phyloP scores from a whole-genome alignment of 768 basidiomycete genomes.

The Psilocybe sp. region DNA sequence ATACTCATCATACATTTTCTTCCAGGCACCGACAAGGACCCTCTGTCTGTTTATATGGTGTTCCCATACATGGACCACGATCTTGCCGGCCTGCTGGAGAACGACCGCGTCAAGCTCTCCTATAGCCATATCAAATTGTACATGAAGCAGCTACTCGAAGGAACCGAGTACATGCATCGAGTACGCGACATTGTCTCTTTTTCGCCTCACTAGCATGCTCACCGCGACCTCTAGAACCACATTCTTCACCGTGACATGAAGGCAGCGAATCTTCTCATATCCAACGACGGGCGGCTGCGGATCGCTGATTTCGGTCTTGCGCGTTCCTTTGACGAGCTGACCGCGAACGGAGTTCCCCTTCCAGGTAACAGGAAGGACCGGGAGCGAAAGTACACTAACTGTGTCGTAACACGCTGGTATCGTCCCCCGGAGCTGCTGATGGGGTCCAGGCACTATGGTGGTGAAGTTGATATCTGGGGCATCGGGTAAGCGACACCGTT shows the following conservation, averaged over 20 bases:
- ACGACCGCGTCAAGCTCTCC: constrained; percentile 80
- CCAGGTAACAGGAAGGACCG: constrained; percentile 24
- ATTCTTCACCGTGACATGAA: constrained; percentile 99
- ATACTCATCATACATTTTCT: neutral
- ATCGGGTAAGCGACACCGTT: constrained; percentile 64
- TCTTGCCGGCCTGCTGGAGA: constrained; percentile 90
- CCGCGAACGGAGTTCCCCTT: constrained; percentile 22
- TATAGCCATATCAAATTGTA: constrained; percentile 92
- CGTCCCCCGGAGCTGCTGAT: constrained; percentile 90
- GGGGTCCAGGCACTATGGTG: constrained; percentile 86
- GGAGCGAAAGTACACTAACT: constrained; percentile 87
- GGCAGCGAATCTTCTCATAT: constrained; percentile 93
- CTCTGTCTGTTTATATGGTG: constrained; percentile 93
- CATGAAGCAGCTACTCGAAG: constrained; percentile 94
- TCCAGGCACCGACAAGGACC: constrained; percentile 63
- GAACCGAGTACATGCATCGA: constrained; percentile 92
- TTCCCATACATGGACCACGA: constrained; percentile 99
- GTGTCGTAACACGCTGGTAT: constrained; percentile 94
- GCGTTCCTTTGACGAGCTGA: constrained; percentile 64
- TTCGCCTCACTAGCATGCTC: constrained; percentile 3
- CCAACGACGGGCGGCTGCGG: constrained; percentile 76
- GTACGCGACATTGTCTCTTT: constrained; percentile 45
- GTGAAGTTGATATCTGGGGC: constrained; percentile 97
- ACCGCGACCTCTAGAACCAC: constrained; percentile 62
- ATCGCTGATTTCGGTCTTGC: constrained; percentile 98